phyloP scores from a whole-genome alignment of 2,329 filamentous ascomycete genomes.

The Neofusicoccum sp. region DNA sequence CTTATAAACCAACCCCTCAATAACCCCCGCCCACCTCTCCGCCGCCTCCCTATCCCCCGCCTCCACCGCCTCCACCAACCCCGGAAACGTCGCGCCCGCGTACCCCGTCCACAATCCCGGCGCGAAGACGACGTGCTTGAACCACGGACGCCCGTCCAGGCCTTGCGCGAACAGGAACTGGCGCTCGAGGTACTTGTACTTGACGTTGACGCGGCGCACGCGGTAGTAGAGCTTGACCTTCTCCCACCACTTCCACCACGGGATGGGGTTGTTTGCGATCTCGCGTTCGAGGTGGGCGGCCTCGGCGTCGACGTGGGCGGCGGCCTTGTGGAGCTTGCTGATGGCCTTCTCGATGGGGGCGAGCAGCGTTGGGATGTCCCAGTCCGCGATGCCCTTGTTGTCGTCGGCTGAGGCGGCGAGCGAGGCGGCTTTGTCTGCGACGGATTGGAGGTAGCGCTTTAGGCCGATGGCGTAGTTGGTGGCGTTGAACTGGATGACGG shows the following conservation, averaged over 20 bases:
- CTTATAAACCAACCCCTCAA: constrained; percentile 37
- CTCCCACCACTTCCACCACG: constrained; percentile 78
- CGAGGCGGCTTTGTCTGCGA: constrained; percentile 38
- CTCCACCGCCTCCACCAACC: constrained; percentile 65
- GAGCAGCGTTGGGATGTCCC: constrained; percentile 41
- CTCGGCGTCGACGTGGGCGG: constrained; percentile 55
- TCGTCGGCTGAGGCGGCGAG: constrained; percentile 16
- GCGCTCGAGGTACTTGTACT: constrained; percentile 83
- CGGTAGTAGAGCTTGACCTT: constrained; percentile 65
- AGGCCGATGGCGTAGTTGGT: constrained; percentile 50
- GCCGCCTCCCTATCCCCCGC: constrained; percentile 44
- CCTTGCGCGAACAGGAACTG: constrained; percentile 76
- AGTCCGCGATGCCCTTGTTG: constrained; percentile 23
- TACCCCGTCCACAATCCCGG: constrained; percentile 93
- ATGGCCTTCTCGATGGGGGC: constrained; percentile 53
- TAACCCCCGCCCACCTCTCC: constrained; percentile 48
- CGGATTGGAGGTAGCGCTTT: constrained; percentile 44
- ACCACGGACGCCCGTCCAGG: constrained; percentile 80
- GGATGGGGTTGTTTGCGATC: constrained; percentile 56
- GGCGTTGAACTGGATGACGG: constrained; percentile 51
- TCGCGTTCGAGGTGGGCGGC: constrained; percentile 52
- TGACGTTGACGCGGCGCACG: constrained; percentile 70
- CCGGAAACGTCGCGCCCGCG: constrained; percentile 69
- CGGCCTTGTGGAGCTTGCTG: constrained; percentile 49
- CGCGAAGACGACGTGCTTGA: constrained; percentile 93